These are phyloP conservation scores for Aureobasidium sp. DNA, from an alignment of 2,329 filamentous ascomycete species.

Conservation along the genomic window DNA sequence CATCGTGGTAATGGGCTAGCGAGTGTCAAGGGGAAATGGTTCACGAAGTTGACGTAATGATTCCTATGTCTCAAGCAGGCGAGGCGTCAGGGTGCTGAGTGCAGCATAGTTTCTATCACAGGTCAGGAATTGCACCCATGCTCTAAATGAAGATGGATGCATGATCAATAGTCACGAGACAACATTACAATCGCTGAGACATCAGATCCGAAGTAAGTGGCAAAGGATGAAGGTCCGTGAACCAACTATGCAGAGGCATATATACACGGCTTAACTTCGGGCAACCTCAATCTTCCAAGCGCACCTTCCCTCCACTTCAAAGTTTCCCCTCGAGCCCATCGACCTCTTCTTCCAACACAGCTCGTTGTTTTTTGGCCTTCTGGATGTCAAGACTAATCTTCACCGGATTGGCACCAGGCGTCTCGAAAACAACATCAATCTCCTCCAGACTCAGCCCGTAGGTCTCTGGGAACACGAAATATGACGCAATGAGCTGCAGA, in stretches of 20 bases:
- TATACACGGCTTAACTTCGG: background rate
- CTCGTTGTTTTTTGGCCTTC: conserved; percentile 14
- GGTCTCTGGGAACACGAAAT: conserved; percentile 47
- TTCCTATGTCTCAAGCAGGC: background rate
- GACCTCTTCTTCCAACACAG: background rate
- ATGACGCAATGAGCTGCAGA: conserved; percentile 37
- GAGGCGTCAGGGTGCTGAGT: background rate
- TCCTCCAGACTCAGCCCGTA: conserved; percentile 44
- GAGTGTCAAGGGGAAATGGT: background rate
- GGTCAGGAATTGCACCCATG: no score
- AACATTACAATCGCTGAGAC: no score
- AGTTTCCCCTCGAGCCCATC: background rate
- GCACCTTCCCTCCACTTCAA: background rate
- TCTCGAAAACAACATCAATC: conserved; percentile 51
- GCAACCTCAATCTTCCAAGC: background rate
- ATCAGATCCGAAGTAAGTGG: no score
- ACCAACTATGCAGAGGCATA: no score
- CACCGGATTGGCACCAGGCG: conserved; percentile 32
- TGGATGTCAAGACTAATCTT: conserved; percentile 36
- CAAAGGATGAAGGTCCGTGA: no score
- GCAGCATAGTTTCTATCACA: no score
- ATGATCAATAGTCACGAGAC: no score
- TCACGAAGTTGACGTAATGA: background rate
- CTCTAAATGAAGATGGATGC: no score
- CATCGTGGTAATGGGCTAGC: background rate